Evolutionary conservation across 495 filamentous ascomycete genomes (phyloP).

Genomic region (Aspergillus indologenus): DNA sequence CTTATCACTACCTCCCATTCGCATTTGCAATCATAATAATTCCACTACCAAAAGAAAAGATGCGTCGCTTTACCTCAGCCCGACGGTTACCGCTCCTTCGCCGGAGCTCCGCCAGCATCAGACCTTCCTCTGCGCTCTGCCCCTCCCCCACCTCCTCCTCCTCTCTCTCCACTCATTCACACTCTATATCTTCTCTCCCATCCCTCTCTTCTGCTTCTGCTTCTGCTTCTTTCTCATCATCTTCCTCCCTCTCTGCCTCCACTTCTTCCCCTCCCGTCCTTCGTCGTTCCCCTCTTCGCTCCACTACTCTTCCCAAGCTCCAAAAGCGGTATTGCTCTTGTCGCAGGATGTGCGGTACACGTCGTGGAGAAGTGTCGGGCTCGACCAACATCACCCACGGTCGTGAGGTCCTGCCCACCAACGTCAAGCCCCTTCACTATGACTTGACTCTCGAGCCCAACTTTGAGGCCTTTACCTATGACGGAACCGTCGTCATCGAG

Average conservation of each 20-base stretch:
- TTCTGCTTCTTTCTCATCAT: slow-evolving; percentile 24
- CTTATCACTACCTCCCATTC: background rate
- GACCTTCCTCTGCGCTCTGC: background rate
- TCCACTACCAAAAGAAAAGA: too few relatives aligned
- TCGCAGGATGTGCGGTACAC: slow-evolving; percentile 49
- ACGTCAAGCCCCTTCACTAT: slow-evolving; percentile 66
- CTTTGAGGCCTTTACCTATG: slow-evolving; percentile 60
- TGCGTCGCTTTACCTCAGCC: slow-evolving; percentile 7
- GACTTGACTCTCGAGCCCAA: slow-evolving; percentile 65
- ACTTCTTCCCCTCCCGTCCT: slow-evolving; percentile 19
- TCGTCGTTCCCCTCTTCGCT: slow-evolving; percentile 13
- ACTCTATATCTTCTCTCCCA: slow-evolving; percentile 14
- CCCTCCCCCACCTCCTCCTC: background rate
- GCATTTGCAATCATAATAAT: background rate
- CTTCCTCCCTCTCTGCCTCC: slow-evolving; percentile 19
- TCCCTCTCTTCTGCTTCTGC: slow-evolving; percentile 9
- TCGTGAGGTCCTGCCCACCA: slow-evolving; percentile 64
- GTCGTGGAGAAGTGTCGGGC: slow-evolving; percentile 40
- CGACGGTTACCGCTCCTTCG: slow-evolving; percentile 1
- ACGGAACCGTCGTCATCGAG: slow-evolving; percentile 63
- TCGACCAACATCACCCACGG: slow-evolving; percentile 52
- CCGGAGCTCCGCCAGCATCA: slow-evolving; percentile 1
- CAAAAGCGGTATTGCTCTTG: slow-evolving; percentile 49
- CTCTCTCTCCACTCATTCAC: background rate
- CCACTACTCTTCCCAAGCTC: slow-evolving; percentile 33